These are phyloP conservation scores for Podospora appendiculata DNA, from an alignment of 495 filamentous ascomycete species.

Conservation along the genomic window DNA sequence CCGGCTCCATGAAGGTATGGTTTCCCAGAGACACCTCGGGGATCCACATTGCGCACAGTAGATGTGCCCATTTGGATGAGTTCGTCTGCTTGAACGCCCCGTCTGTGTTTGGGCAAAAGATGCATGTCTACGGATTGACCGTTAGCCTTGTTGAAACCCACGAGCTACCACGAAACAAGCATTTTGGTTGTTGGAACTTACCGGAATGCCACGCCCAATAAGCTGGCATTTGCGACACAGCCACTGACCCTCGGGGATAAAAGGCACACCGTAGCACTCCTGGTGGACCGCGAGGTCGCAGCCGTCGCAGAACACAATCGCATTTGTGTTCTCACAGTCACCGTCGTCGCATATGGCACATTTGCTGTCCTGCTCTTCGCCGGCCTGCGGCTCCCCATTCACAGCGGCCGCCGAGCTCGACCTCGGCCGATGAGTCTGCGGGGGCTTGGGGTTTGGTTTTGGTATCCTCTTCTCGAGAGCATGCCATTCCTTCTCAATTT, in stretches of 20 bases:
- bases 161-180: not conserved
- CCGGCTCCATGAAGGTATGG: constrained; percentile 93
- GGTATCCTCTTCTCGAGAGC: constrained; percentile 92
- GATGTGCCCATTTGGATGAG: constrained; percentile 88
- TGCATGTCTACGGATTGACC: constrained; percentile 59
- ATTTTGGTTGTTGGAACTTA: constrained; percentile 31
- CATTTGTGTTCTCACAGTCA: constrained; percentile 99
- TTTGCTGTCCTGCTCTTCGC: constrained; percentile 94
- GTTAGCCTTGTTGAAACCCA: not conserved
- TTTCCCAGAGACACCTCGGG: constrained; percentile 96
- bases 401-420: constrained; percentile 89
- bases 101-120: constrained; percentile 96
- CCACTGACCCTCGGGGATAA: constrained; percentile 98
- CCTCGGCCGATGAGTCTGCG: constrained; percentile 80
- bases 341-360: constrained; percentile 98
- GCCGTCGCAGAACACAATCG: constrained; percentile 98
- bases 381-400: constrained; percentile 78
- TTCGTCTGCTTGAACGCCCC: constrained; percentile 98
- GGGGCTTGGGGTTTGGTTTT: constrained; percentile 90
- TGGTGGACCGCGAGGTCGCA: constrained; percentile 97
- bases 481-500: constrained; percentile 98
- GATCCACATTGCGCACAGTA: constrained; percentile 97
- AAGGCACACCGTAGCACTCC: constrained; percentile 98
- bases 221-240: constrained; percentile 94
- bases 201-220: constrained; percentile 81